Base-by-base conservation (phyloP, 164 flowering plant species). In the Hamamelis virginiana region DNA sequence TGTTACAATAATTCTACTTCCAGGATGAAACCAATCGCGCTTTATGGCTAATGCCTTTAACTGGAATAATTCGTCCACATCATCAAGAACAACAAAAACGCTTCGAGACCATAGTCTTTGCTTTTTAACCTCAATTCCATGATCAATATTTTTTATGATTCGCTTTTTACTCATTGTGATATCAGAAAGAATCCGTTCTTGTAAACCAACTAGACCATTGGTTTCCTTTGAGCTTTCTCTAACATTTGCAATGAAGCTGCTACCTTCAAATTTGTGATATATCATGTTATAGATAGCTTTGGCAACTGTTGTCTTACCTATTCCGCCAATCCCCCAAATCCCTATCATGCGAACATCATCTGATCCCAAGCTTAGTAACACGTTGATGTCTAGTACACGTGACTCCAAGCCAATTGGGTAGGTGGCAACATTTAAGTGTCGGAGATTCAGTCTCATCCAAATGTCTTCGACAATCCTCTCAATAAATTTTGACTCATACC, bases 271-370 rank as follows among this genome's bases (percentile, higher is more conserved):
- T 21, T 59, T 15, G 18, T n/a, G 0, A 4, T 28, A 26, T 9
- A 76, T 23, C 25, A 2, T 5, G 9, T 68, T 27, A 28, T 61
- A 70, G 9, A 66, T 11, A 22, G 28, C 28, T 44, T 28, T 33
- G 9, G 75, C 72, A 12, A 75, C 9, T 1, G 75, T 67, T n/a
- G 78, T 71, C 28, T 75, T 75, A 19, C 75, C 78, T 5, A 71
- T 58, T 0, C 78, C 78, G 25, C 75, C 69, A 61, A 71, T 71
- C 5, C 78, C 78, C 21, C 59, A 55, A 11, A 74, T 69, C 9
- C 77, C 77, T 18, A 69, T 38, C 73, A 46, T 64, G 9, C 3
- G 52, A 23, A 5, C 26, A 23, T 9, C 18, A 0, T 33, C 41
- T 6, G 41, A 33, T 6, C 41, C 41, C 41, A 33, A 2, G 41